Conservation (phyloP, 768 basidiomycete species). For the Russula abietina region DNA sequence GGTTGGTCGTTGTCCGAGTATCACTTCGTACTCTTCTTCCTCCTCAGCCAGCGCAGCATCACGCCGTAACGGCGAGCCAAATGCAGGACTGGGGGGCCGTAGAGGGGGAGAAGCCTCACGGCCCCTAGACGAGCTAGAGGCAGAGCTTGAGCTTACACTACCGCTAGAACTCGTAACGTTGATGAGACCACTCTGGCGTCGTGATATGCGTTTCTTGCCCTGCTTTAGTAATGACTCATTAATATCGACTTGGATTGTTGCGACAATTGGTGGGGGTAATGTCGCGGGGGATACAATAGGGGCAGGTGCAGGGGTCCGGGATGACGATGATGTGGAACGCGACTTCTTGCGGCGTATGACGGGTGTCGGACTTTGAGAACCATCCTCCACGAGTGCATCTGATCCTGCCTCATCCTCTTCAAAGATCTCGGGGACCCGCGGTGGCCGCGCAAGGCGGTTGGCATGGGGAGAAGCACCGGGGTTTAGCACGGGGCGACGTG, state of each 20-base stretch:
- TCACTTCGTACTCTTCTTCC: slow-evolving; percentile 44
- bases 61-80: slow-evolving; percentile 54
- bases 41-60: slow-evolving; percentile 51
- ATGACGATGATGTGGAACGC: slow-evolving; percentile 32
- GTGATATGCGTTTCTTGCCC: slow-evolving; percentile 34
- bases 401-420: slow-evolving; percentile 61
- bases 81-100: slow-evolving; percentile 60
- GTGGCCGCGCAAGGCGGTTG: slow-evolving; percentile 56
- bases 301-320: slow-evolving; percentile 44
- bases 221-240: slow-evolving; percentile 32
- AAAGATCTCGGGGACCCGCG: slow-evolving; percentile 57
- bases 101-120: slow-evolving; percentile 39
- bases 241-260: slow-evolving; percentile 29
- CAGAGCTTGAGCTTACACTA: slow-evolving; percentile 30
- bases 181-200: slow-evolving; percentile 51
- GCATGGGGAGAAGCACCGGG: slow-evolving; percentile 43
- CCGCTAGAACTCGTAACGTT: slow-evolving; percentile 24
- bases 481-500: slow-evolving; percentile 42
- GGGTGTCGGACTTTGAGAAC: slow-evolving; percentile 35
- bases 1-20: slow-evolving; percentile 31
- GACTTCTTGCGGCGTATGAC: slow-evolving; percentile 43
- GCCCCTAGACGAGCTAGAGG: slow-evolving; percentile 28
- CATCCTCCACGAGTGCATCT: slow-evolving; percentile 40
- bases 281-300: slow-evolving; percentile 35
- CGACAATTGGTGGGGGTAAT: slow-evolving; percentile 21